Conservation (phyloP, 1,139 yeast species). For the Diutina neorugosa region DNA sequence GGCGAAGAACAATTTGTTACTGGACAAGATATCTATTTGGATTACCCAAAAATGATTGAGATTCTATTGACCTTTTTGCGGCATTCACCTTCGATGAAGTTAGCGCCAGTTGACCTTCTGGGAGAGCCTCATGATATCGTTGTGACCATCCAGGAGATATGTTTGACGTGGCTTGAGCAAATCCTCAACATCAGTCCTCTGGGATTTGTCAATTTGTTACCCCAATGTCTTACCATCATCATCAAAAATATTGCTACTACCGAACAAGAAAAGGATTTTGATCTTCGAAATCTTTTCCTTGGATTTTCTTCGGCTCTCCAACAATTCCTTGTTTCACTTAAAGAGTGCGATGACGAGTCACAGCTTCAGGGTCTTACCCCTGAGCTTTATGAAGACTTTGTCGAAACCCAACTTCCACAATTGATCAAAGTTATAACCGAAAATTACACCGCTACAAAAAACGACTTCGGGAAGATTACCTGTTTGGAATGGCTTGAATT, state of each 20-base stretch:
- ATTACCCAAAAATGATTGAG: slow-evolving; percentile 69
- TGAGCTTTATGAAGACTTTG: slow-evolving; percentile 30
- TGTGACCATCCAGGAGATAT: slow-evolving; percentile 69
- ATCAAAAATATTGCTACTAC: slow-evolving; percentile 26
- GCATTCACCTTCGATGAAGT: slow-evolving; percentile 7
- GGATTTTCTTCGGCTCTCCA: slow-evolving; percentile 26
- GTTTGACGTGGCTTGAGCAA: slow-evolving; percentile 73
- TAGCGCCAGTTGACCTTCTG: slow-evolving; percentile 15
- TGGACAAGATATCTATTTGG: slow-evolving; percentile 80
- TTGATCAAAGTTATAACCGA: slow-evolving; percentile 24
- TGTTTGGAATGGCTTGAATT: slow-evolving; percentile 86
- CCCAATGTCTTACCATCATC: slow-evolving; percentile 28
- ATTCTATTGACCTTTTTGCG: slow-evolving; percentile 62
- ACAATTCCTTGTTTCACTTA: slow-evolving; percentile 20
- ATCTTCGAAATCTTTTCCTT: slow-evolving; percentile 25
- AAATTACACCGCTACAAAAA: slow-evolving; percentile 27
- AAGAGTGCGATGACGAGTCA: slow-evolving; percentile 10
- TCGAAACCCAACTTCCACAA: slow-evolving; percentile 24
- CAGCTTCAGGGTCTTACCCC: slow-evolving; percentile 21
- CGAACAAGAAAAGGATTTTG: slow-evolving; percentile 27
- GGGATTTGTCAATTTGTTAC: slow-evolving; percentile 53
- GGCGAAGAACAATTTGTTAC: slow-evolving; percentile 53
- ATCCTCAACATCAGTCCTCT: slow-evolving; percentile 65
- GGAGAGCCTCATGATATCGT: slow-evolving; percentile 36
- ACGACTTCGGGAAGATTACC: slow-evolving; percentile 74